Base-by-base conservation (phyloP, 106 monocot genomes). In the Ottelia alismoides region DNA sequence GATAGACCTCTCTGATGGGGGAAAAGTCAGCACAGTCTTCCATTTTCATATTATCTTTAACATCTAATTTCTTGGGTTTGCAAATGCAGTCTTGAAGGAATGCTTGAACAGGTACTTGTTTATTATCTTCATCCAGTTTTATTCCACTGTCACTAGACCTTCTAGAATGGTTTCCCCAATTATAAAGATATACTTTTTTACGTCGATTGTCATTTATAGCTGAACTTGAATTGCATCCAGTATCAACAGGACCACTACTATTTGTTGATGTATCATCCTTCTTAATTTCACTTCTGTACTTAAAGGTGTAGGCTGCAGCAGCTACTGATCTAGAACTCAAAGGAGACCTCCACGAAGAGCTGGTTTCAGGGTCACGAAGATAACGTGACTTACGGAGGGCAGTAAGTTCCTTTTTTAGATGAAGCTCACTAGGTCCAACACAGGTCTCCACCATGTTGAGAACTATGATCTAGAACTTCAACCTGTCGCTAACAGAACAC, bases 371-470 rank as follows among this genome's bases (percentile, higher is more conserved):
- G 43, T 96, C 96, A 20, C 82, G 85, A 25, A 96, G 49, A 58
- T 64, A 79, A 10, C 89, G 81, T 44, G 96, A 73, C 64, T 82
- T 96, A 7, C 63, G 67, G 30, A 88, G 68, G 22, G 70, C 70
- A 20, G 66, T 82, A 32, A 96, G 85, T 62, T 89, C 85, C 69
- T 89, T 96, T 56, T 82, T 96, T 67, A 96, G 74, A 62, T 89
- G 96, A 64, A 92, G 87, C 61, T 80, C 77, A 72, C 92, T 92
- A 26, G 92, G 83, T n/a, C 80, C 74, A 31, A 70, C 71, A 47
- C 28, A 72, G 6, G 60, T 69, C 69, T 82, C 83, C 47, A 78
- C 78, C 94, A 87, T 93, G n/a, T n/a, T n/a, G n/a, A n/a, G n/a
- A n/a, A n/a, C n/a, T n/a, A n/a, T n/a, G n/a, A n/a, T n/a, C n/a